These are phyloP conservation scores for Trichoderma erinaceum DNA, from an alignment of 495 filamentous ascomycete genomes.

Conservation along the genomic window DNA sequence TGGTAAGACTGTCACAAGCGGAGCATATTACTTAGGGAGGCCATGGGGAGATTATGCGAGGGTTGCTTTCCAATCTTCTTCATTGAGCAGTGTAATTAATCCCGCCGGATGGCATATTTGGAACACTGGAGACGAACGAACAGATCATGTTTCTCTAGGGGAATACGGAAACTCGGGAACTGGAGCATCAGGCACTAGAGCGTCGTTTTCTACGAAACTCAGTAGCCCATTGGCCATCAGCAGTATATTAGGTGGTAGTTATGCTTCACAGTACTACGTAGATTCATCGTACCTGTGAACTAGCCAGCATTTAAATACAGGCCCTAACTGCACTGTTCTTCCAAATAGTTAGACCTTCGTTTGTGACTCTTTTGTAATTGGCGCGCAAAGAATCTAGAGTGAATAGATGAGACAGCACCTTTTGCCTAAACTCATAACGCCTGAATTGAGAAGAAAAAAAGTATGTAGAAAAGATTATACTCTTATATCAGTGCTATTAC, in stretches of 20 bases:
- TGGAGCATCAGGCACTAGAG: constrained; percentile 53
- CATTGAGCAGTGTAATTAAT: constrained; percentile 52
- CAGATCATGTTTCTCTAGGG: constrained; percentile 47
- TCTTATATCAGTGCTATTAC: too few species aligned
- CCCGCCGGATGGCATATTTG: constrained; percentile 56
- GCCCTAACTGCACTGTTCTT: background rate
- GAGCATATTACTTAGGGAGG: constrained; percentile 57
- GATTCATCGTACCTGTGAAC: constrained; percentile 25
- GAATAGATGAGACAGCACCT: background rate
- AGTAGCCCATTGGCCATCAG: constrained; percentile 38
- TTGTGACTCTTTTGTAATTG: background rate
- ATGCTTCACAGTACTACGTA: constrained; percentile 26
- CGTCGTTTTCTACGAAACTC: constrained; percentile 47
- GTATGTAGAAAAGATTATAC: too few species aligned
- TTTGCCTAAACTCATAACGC: background rate
- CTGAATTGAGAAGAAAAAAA: background rate
- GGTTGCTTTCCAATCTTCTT: constrained; percentile 56
- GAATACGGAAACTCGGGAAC: constrained; percentile 57
- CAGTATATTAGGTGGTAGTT: constrained; percentile 47
- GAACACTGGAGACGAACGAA: constrained; percentile 43
- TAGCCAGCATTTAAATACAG: background rate
- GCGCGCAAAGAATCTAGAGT: background rate
- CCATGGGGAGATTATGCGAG: constrained; percentile 58
- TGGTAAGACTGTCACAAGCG: constrained; percentile 41
- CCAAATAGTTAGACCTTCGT: background rate